phyloP scores from a whole-genome alignment of 306 rosid genomes.

The Calophaca sinica region DNA sequence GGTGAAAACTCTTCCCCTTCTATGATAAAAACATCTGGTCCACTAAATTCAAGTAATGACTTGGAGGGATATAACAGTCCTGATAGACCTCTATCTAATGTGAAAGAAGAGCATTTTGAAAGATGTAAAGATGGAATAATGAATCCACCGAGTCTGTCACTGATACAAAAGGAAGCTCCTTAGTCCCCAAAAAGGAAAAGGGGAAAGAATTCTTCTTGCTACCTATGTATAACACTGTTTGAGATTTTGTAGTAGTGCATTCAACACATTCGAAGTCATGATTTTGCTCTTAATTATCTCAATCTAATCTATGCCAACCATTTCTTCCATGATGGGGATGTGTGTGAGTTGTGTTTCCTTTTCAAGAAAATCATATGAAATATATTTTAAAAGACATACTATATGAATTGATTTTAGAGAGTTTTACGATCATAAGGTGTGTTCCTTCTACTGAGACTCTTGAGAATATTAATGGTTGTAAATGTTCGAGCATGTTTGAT shows the following conservation, averaged over 20 bases:
- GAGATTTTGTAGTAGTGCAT: conserved; percentile 31
- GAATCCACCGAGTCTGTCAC: conserved; percentile 72
- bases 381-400: no score
- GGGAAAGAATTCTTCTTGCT: neutral
- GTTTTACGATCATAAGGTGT: no score
- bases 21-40: conserved; percentile 46
- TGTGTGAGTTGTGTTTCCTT: no score
- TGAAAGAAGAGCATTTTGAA: conserved; percentile 57
- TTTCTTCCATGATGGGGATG: conserved; percentile 1
- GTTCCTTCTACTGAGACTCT: no score
- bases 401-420: no score
- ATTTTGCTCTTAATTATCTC: conserved; percentile 16
- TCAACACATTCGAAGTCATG: neutral
- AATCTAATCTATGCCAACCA: neutral
- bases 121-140: conserved; percentile 64
- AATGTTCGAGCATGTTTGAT: no score
- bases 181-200: conserved; percentile 13
- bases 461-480: no score
- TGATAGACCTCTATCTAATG: conserved; percentile 42
- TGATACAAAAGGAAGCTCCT: conserved; percentile 61
- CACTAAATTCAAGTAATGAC: conserved; percentile 51
- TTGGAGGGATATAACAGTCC: conserved; percentile 54
- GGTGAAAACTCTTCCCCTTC: conserved; percentile 51
- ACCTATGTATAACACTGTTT: conserved; percentile 11
- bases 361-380: no score